Conservation (phyloP, 208 protist species). For the Acanthamoeba lenticulata region DNA sequence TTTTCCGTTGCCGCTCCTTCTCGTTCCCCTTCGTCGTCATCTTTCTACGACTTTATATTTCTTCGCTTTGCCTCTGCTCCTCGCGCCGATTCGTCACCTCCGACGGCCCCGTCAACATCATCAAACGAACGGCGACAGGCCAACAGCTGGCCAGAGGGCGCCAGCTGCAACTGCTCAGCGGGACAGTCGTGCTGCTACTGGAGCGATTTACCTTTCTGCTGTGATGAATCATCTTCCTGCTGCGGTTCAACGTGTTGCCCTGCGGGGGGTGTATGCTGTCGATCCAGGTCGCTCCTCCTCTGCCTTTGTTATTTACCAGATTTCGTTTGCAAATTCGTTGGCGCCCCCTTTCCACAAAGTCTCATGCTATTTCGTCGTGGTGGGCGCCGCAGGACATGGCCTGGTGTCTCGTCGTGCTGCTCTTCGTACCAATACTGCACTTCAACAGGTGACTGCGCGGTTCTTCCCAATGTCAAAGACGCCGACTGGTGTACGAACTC, state of each 20-base stretch:
- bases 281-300: neutral
- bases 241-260: slow-evolving; percentile 36
- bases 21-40: neutral
- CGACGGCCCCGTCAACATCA: neutral
- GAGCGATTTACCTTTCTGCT: slow-evolving; percentile 33
- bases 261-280: slow-evolving; percentile 12
- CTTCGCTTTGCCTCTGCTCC: neutral
- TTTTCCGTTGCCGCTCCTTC: neutral
- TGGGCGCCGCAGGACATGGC: neutral
- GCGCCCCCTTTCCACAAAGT: too few relatives aligned
- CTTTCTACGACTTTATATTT: slow-evolving; percentile 31
- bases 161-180: neutral
- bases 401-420: neutral
- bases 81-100: neutral
- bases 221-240: neutral
- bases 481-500: slow-evolving; percentile 30
- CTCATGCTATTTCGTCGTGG: too few relatives aligned
- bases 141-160: neutral
- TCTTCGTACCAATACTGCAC: slow-evolving; percentile 20
- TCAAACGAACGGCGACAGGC: neutral
- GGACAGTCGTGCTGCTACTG: slow-evolving; percentile 34
- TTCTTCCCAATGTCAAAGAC: neutral
- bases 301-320: too few relatives aligned
- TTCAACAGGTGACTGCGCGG: neutral
- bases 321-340: too few relatives aligned